Evolutionary conservation across 169 alveolate genomes (phyloP).

Genomic region (Cryptosporidium tyzzeri): DNA sequence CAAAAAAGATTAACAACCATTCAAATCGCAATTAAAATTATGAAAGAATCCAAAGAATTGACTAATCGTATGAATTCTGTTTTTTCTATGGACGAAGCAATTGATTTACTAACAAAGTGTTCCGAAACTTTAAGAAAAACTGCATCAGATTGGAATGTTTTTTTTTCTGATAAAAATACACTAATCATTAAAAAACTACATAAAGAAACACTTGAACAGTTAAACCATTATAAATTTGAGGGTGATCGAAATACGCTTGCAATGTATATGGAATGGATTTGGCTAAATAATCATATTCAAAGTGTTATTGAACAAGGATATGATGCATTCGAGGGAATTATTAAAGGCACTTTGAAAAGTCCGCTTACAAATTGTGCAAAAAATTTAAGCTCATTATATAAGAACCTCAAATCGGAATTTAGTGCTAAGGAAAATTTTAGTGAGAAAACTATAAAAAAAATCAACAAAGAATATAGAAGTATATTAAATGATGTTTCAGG

Average conservation of each 20-base stretch:
- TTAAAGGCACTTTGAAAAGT: not conserved
- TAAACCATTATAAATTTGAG: slow-evolving; percentile 29
- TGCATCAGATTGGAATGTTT: slow-evolving; percentile 61
- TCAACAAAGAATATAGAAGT: slow-evolving; percentile 16
- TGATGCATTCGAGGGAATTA: not conserved
- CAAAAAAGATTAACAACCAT: slow-evolving; percentile 42
- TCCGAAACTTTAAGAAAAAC: slow-evolving; percentile 55
- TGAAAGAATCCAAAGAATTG: slow-evolving; percentile 35
- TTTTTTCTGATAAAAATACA: slow-evolving; percentile 6
- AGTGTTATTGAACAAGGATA: not conserved
- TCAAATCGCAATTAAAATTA: slow-evolving; percentile 14
- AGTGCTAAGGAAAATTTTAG: not conserved
- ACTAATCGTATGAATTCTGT: not conserved
- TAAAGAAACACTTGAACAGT: slow-evolving; percentile 11
- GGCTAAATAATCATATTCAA: slow-evolving; percentile 29
- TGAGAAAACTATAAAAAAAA: slow-evolving; percentile 21
- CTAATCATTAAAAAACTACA: slow-evolving; percentile 26
- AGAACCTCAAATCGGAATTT: slow-evolving; percentile 4
- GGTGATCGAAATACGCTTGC: not conserved
- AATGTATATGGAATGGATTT: slow-evolving; percentile 43
- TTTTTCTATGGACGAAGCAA: slow-evolving; percentile 21
- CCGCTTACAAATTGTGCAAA: slow-evolving; percentile 67
- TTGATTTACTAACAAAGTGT: slow-evolving; percentile 33
- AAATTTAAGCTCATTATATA: slow-evolving; percentile 19
- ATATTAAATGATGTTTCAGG: slow-evolving; percentile 23